phyloP scores from a whole-genome alignment of 2,329 filamentous ascomycete species.

The Penicillium occitanis region DNA sequence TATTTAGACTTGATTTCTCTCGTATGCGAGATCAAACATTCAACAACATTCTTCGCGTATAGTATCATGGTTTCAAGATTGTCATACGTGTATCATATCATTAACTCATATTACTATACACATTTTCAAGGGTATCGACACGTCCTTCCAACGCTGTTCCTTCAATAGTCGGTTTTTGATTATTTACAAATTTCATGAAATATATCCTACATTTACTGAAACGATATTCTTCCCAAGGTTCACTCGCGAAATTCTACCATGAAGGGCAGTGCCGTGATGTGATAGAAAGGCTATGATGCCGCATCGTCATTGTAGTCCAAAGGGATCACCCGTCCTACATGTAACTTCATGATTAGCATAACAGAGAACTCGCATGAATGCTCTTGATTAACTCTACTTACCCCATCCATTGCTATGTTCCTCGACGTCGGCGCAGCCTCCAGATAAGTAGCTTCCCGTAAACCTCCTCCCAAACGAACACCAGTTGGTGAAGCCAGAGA shows the following conservation, averaged over 20 bases:
- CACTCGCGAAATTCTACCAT: too few species aligned
- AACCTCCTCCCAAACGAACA: conserved; percentile 3
- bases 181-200: background rate
- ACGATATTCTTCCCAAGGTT: too few species aligned
- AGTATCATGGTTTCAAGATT: background rate
- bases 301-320: background rate
- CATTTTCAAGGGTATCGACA: background rate
- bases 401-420: background rate
- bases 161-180: background rate
- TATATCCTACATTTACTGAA: background rate
- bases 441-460: background rate
- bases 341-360: background rate
- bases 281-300: background rate
- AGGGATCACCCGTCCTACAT: background rate
- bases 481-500: conserved; percentile 3
- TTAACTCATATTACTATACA: background rate
- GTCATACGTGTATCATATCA: background rate
- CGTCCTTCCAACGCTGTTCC: background rate
- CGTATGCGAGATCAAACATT: background rate
- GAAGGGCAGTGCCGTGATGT: too few species aligned
- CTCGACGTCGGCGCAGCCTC: conserved; percentile 6
- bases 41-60: background rate
- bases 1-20: background rate
- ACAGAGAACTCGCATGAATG: background rate
- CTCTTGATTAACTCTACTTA: background rate